These are phyloP conservation scores for Teratosphaeria nubilosa DNA, from an alignment of 2,329 filamentous ascomycete species.

Conservation along the genomic window DNA sequence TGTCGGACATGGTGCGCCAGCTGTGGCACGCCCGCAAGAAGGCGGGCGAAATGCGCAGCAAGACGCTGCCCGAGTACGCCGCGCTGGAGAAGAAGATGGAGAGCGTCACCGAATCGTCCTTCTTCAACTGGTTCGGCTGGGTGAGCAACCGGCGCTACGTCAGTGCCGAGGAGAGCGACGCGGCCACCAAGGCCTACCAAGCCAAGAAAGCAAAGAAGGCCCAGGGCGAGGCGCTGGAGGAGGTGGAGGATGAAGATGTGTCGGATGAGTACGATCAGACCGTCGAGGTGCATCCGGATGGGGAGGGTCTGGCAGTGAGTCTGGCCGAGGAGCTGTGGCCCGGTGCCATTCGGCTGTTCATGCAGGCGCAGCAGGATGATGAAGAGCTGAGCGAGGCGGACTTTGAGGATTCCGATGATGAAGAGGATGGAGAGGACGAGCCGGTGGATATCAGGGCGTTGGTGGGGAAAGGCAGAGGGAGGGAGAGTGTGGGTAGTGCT, in stretches of 20 bases:
- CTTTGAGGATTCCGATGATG: conserved; percentile 53
- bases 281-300: conserved; percentile 78
- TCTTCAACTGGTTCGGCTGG: conserved; percentile 87
- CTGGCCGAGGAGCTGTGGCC: conserved; percentile 85
- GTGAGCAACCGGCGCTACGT: conserved; percentile 53
- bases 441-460: conserved; percentile 37
- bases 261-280: conserved; percentile 52
- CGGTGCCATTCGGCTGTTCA: conserved; percentile 81
- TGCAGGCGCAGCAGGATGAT: conserved; percentile 60
- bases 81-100: conserved; percentile 45
- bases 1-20: conserved; percentile 63
- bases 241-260: conserved; percentile 52
- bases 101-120: conserved; percentile 48
- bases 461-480: conserved; percentile 26
- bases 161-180: conserved; percentile 59
- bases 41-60: conserved; percentile 30
- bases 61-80: conserved; percentile 46
- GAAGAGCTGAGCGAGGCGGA: conserved; percentile 53
- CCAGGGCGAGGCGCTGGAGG: conserved; percentile 28
- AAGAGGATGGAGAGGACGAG: conserved; percentile 46
- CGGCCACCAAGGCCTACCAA: conserved; percentile 50
- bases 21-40: conserved; percentile 56
- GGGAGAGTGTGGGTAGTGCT: conserved; percentile 19
- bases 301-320: conserved; percentile 69
- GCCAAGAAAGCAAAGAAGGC: conserved; percentile 44